These are phyloP conservation scores for Amanita rimosa DNA, from an alignment of 768 basidiomycete species.

Conservation along the genomic window DNA sequence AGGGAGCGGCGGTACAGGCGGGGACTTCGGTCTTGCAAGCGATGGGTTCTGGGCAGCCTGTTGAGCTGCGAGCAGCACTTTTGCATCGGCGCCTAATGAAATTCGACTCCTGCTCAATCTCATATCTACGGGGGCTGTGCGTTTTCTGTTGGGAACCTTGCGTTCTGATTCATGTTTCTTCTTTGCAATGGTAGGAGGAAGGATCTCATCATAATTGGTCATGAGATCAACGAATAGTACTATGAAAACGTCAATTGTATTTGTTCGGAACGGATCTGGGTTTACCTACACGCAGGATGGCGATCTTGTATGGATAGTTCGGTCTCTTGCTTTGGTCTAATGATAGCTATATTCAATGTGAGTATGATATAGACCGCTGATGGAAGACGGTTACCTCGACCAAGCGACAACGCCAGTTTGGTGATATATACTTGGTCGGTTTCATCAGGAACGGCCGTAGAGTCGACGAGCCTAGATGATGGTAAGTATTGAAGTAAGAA, in stretches of 20 bases:
- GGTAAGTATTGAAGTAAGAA: neutral
- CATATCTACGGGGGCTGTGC: constrained; percentile 83
- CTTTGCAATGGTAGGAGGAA: constrained; percentile 73
- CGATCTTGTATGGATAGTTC: constrained; percentile 87
- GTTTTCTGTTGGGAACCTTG: constrained; percentile 72
- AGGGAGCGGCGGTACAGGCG: constrained; percentile 22
- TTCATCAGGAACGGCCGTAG: constrained; percentile 55
- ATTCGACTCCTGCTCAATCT: constrained; percentile 72
- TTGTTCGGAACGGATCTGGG: constrained; percentile 12
- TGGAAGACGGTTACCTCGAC: constrained; percentile 46
- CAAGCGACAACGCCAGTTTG: constrained; percentile 81
- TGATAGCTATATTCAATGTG: constrained; percentile 38
- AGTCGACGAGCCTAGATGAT: constrained; percentile 48
- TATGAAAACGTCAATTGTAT: constrained; percentile 15
- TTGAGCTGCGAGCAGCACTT: constrained; percentile 64
- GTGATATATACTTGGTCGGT: constrained; percentile 69
- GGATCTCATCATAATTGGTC: constrained; percentile 57
- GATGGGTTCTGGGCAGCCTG: constrained; percentile 47
- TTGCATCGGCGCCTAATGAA: constrained; percentile 56
- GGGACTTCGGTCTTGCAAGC: constrained; percentile 22
- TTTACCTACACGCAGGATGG: constrained; percentile 53
- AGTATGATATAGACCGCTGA: constrained; percentile 3
- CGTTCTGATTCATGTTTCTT: constrained; percentile 87
- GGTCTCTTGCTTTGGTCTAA: constrained; percentile 75
- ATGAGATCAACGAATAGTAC: constrained; percentile 83